Conservation (phyloP, 2,329 filamentous ascomycete genomes). For the Botrytis porri region DNA sequence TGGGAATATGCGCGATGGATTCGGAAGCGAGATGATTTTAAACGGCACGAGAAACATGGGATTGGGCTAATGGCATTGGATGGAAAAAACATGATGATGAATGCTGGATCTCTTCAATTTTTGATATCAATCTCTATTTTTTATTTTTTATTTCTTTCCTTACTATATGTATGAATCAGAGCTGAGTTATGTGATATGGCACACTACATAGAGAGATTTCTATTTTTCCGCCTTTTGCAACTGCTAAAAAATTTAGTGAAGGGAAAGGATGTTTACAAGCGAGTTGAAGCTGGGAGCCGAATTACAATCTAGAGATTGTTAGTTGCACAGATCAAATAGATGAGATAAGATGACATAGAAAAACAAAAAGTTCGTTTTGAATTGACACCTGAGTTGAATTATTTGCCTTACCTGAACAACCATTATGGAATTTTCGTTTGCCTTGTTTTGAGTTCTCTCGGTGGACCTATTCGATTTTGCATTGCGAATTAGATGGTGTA, state of each 20-base stretch:
- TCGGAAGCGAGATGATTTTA: neutral
- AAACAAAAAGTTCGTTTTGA: neutral
- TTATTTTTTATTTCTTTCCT: neutral
- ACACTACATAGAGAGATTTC: neutral
- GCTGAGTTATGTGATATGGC: neutral
- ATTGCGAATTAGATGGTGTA: neutral
- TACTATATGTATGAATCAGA: neutral
- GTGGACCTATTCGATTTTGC: neutral
- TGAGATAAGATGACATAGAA: neutral
- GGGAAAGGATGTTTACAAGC: neutral
- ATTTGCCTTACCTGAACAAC: conserved; percentile 2
- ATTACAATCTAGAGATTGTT: neutral
- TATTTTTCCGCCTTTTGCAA: neutral
- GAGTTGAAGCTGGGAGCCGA: neutral
- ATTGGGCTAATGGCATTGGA: conserved; percentile 7
- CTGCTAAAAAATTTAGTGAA: neutral
- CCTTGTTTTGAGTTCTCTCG: neutral
- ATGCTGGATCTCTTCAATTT: neutral
- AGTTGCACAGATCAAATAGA: neutral
- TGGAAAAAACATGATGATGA: neutral
- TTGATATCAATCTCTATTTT: neutral
- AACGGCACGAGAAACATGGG: neutral
- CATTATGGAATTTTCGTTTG: neutral
- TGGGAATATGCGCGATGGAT: neutral
- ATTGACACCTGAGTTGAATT: neutral